Percentiles rank a stretch among this genome's conserved stretches.
Conservation (phyloP, 108 stramenopile genomes). For the Fragilariopsis cylindrus region DNA sequence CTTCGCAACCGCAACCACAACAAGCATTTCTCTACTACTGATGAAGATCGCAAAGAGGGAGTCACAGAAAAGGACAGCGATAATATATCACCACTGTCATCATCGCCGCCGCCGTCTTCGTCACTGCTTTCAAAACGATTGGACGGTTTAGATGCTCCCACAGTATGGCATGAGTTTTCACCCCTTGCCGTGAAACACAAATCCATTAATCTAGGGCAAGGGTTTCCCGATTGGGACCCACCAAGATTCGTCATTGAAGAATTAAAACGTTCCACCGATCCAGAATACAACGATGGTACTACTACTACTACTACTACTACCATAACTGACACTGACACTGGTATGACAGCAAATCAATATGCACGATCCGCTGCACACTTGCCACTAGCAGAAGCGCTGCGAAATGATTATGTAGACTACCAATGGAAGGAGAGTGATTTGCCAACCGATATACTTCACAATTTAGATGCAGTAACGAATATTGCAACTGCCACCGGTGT, state of each 20-base stretch:
- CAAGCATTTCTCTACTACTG: too few species aligned
- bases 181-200: conserved; percentile 40
- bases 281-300: conserved; percentile 13
- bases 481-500: conserved; percentile 85
- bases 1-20: too few species aligned
- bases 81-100: too few species aligned
- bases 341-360: conserved; percentile 70
- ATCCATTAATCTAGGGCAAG: conserved; percentile 71
- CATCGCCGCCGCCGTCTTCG: too few species aligned
- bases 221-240: conserved; percentile 89
- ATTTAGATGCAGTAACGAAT: conserved; percentile 62
- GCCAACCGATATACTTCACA: not conserved
- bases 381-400: conserved; percentile 67
- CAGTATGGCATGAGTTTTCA: conserved; percentile 68
- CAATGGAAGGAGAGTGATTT: conserved; percentile 13
- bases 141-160: conserved; percentile 54
- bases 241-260: conserved; percentile 72
- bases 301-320: not conserved
- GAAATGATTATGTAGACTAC: conserved; percentile 59
- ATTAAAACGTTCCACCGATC: conserved; percentile 50
- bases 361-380: conserved; percentile 74
- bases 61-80: too few species aligned
- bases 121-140: conserved; percentile 24
- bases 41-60: too few species aligned
- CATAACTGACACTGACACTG: not conserved